A percentile compares a stretch with the other conserved stretches of the same genome.
phyloP scores from a whole-genome alignment of 2,329 filamentous ascomycete genomes.

The Pezicula radicicola region DNA sequence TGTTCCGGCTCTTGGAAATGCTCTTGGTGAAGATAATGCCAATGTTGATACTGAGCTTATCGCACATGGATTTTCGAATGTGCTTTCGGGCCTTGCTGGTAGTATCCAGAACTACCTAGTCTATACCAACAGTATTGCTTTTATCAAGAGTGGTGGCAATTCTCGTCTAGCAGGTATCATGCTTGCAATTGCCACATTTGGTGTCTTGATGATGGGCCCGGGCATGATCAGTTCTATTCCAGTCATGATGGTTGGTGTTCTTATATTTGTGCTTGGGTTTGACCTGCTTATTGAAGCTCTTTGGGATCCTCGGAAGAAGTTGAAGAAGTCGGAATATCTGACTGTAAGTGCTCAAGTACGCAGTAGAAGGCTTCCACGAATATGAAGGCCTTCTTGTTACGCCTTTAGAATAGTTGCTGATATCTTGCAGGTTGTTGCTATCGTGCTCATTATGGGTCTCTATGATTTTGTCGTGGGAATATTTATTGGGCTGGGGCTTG shows the following conservation, averaged over 20 bases:
- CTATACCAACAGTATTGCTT: slow-evolving; percentile 96
- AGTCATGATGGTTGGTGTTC: slow-evolving; percentile 91
- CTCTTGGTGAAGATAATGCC: slow-evolving; percentile 87
- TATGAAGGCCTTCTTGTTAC: too few species aligned
- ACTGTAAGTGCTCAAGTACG: slow-evolving; percentile 53
- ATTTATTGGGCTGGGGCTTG: slow-evolving; percentile 84
- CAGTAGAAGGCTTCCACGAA: too few species aligned
- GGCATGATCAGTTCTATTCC: slow-evolving; percentile 91
- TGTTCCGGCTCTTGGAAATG: slow-evolving; percentile 87
- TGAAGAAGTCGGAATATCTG: slow-evolving; percentile 82
- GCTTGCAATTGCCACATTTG: slow-evolving; percentile 75
- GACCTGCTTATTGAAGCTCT: slow-evolving; percentile 87
- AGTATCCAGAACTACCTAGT: slow-evolving; percentile 97
- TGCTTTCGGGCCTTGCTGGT: slow-evolving; percentile 78
- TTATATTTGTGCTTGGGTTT: slow-evolving; percentile 94
- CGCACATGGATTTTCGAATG: slow-evolving; percentile 90
- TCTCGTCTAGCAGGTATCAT: slow-evolving; percentile 82
- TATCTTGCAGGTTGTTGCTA: slow-evolving; percentile 63
- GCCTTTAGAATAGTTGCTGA: slow-evolving; percentile 16
- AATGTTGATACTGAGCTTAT: slow-evolving; percentile 89
- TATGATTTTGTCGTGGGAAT: slow-evolving; percentile 97
- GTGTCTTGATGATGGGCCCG: slow-evolving; percentile 82
- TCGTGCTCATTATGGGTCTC: slow-evolving; percentile 92
- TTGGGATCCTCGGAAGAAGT: slow-evolving; percentile 82
- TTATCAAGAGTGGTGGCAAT: slow-evolving; percentile 89